phyloP scores from a whole-genome alignment of 2,329 filamentous ascomycete species.

The Anthostomella pinea region DNA sequence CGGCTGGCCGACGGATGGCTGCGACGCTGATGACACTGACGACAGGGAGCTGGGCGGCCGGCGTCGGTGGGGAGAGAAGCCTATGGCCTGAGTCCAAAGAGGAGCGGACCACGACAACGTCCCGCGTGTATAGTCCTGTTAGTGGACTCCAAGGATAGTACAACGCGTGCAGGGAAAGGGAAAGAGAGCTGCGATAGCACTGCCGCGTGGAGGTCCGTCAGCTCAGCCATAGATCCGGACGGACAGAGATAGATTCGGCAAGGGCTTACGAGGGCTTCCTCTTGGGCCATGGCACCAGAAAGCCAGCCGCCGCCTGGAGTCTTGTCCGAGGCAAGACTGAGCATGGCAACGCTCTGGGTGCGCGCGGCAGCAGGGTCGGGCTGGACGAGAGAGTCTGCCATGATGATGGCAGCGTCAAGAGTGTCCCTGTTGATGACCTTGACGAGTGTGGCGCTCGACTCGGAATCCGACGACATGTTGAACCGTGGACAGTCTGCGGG shows the following conservation, averaged over 20 bases:
- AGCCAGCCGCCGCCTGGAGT: conserved; percentile 53
- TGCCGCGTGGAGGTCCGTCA: too few species aligned
- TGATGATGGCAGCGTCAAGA: conserved; percentile 52
- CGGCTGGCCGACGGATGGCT: conserved; percentile 23
- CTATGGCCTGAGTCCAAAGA: conserved; percentile 23
- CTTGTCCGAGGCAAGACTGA: conserved; percentile 55
- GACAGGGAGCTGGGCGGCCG: conserved; percentile 31
- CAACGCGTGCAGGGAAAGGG: conserved; percentile 30
- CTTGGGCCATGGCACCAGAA: conserved; percentile 52
- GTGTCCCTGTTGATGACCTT: conserved; percentile 56
- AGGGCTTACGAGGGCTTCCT: conserved; percentile 52
- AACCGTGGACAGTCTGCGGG: conserved; percentile 41
- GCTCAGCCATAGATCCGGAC: too few species aligned
- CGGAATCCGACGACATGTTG: conserved; percentile 12
- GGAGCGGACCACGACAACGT: conserved; percentile 32
- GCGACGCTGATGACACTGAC: conserved; percentile 42
- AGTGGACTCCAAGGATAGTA: conserved; percentile 24
- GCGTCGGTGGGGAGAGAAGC: conserved; percentile 20
- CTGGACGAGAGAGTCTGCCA: conserved; percentile 25
- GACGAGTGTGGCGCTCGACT: conserved; percentile 29
- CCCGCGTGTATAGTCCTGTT: conserved; percentile 29
- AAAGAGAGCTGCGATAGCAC: conserved; percentile 52
- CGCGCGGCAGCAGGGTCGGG: background rate
- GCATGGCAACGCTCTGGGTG: conserved; percentile 41
- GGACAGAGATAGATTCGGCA: too few species aligned